A percentile compares a stretch with the other conserved stretches of the same genome.
phyloP scores from a whole-genome alignment of 177 flowering plant species.

The Vitis hybrid region DNA sequence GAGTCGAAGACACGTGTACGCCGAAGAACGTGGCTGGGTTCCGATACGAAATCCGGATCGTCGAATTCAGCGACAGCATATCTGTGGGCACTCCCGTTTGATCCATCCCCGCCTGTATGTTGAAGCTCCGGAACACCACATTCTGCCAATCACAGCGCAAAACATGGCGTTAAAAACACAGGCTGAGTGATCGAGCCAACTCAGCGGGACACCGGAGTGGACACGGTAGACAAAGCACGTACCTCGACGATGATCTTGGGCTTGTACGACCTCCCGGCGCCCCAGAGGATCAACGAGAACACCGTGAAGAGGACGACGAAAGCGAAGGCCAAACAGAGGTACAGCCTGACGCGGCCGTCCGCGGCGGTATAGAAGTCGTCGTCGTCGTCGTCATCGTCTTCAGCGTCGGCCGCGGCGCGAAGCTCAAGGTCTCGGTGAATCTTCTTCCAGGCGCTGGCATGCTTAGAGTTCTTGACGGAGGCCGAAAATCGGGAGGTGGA shows the following conservation, averaged over 20 bases:
- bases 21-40: constrained; percentile 85
- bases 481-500: constrained; percentile 84
- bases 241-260: constrained; percentile 71
- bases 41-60: constrained; percentile 55
- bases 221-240: background rate
- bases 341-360: constrained; percentile 33
- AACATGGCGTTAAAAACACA: background rate
- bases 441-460: constrained; percentile 42
- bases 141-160: constrained; percentile 37
- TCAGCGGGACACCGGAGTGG: constrained; percentile 1
- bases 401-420: constrained; percentile 32
- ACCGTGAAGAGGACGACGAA: constrained; percentile 55
- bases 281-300: constrained; percentile 86
- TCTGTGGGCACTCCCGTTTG: constrained; percentile 72
- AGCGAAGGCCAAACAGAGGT: constrained; percentile 45
- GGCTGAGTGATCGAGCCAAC: constrained; percentile 9
- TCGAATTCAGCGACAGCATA: constrained; percentile 74
- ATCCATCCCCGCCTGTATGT: constrained; percentile 77
- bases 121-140: constrained; percentile 58
- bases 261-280: constrained; percentile 56
- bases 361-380: constrained; percentile 3
- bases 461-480: constrained; percentile 46
- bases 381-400: constrained; percentile 39
- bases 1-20: constrained; percentile 77
- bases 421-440: constrained; percentile 15